Percentiles rank a stretch among this genome's conserved stretches.
Conservation (phyloP, 192 early-diverging fungal species). For the Fimicolochytrium jonesii region DNA sequence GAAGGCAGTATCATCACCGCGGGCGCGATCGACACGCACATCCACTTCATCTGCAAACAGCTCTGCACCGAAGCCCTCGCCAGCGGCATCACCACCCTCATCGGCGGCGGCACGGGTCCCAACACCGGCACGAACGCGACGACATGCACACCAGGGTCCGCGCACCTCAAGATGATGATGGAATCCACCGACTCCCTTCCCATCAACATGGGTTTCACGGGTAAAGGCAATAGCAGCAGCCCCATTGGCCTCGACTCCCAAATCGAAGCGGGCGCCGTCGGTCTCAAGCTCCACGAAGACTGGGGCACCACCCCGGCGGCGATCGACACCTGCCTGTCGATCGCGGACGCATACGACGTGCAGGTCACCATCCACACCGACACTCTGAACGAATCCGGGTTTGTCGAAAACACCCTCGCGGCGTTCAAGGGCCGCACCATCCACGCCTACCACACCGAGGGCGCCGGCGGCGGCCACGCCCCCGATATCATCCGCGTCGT, state of each 20-base stretch:
- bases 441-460: slow-evolving; percentile 95
- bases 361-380: slow-evolving; percentile 91
- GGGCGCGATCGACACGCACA: slow-evolving; percentile 89
- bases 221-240: slow-evolving; percentile 84
- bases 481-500: slow-evolving; percentile 63
- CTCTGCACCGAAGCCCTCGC: slow-evolving; percentile 66
- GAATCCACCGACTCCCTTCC: slow-evolving; percentile 84
- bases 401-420: slow-evolving; percentile 84
- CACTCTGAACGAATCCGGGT: slow-evolving; percentile 95
- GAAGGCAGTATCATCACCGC: slow-evolving; percentile 92
- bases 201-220: slow-evolving; percentile 91
- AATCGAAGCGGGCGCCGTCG: slow-evolving; percentile 78
- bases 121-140: slow-evolving; percentile 96
- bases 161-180: slow-evolving; percentile 86
- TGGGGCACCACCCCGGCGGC: slow-evolving; percentile 94
- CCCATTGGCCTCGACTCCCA: slow-evolving; percentile 72
- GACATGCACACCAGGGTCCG: slow-evolving; percentile 85
- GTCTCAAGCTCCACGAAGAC: slow-evolving; percentile 90
- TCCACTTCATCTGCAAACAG: slow-evolving; percentile 96
- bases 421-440: slow-evolving; percentile 91
- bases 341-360: slow-evolving; percentile 83
- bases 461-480: slow-evolving; percentile 91
- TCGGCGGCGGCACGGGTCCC: slow-evolving; percentile 68
- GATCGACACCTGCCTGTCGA: slow-evolving; percentile 81
- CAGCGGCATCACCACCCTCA: slow-evolving; percentile 34